phyloP scores from a whole-genome alignment of 2,329 filamentous ascomycete genomes.

The Sclerotinia minor region DNA sequence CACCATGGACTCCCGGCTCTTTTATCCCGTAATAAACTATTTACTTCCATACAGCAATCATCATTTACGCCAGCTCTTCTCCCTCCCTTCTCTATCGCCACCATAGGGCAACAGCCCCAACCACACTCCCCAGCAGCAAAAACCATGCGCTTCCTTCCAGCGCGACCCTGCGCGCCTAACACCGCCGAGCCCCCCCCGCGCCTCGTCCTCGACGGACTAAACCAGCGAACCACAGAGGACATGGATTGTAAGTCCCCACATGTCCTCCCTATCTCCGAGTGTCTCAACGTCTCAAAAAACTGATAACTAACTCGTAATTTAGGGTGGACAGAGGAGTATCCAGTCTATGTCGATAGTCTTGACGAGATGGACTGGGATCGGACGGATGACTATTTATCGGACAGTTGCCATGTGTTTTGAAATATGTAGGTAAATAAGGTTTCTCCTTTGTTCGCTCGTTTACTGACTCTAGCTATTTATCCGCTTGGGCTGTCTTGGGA shows the following conservation, averaged over 20 bases:
- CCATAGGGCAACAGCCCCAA: background rate
- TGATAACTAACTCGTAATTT: background rate
- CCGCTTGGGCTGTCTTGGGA: background rate
- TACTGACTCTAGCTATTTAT: too few relatives aligned
- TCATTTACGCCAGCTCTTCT: background rate
- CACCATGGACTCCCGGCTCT: background rate
- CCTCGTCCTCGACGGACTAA: background rate
- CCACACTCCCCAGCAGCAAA: background rate
- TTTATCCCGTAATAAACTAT: background rate
- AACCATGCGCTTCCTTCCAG: background rate
- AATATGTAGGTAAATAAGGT: too few relatives aligned
- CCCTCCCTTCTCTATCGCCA: background rate
- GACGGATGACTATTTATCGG: background rate
- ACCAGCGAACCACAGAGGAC: background rate
- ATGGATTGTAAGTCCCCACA: conserved; percentile 11
- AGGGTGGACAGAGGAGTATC: conserved; percentile 8
- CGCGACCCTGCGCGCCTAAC: background rate
- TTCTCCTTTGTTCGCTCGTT: background rate
- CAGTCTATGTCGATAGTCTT: conserved; percentile 1
- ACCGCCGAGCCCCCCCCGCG: background rate
- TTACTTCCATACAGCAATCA: background rate
- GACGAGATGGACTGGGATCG: conserved; percentile 9
- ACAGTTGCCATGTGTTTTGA: background rate
- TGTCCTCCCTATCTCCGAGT: too few relatives aligned
- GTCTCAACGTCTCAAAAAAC: background rate